phyloP scores from a whole-genome alignment of 164 flowering plant genomes.

The Kalanchoe fedtschenkoi region DNA sequence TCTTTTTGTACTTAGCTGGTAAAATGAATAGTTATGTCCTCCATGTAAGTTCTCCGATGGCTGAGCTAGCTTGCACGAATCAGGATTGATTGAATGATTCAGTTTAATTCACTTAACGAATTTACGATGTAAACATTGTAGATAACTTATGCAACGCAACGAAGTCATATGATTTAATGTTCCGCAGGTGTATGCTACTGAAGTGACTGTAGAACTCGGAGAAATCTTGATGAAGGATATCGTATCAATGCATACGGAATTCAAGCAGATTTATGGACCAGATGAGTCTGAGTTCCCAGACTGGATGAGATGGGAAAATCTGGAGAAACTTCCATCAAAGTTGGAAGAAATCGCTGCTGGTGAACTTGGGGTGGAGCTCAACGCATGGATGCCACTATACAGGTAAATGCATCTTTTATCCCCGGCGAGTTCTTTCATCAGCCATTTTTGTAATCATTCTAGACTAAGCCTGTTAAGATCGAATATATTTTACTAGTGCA shows the following conservation, averaged over 20 bases:
- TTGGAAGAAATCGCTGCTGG: constrained; percentile 48
- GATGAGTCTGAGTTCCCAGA: constrained; percentile 32
- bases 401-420: constrained; percentile 31
- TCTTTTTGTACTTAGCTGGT: no score
- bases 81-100: no score
- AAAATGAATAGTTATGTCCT: no score
- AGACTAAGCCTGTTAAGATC: not conserved
- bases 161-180: not conserved
- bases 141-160: not conserved
- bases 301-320: constrained; percentile 68
- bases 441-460: not conserved
- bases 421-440: not conserved
- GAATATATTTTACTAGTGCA: constrained; percentile 45
- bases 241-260: constrained; percentile 66
- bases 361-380: constrained; percentile 39
- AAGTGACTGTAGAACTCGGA: constrained; percentile 55
- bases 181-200: constrained; percentile 71
- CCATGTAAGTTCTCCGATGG: no score
- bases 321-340: constrained; percentile 40
- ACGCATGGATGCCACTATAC: constrained; percentile 69
- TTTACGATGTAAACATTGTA: no score
- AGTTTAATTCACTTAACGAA: no score
- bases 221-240: constrained; percentile 85
- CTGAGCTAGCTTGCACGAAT: no score
- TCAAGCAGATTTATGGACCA: constrained; percentile 63